Evolutionary conservation across 805 yeast species (phyloP), one percentile per base, ranked within the genome.

Genomic region (Jamesozyma gamospora): DNA sequence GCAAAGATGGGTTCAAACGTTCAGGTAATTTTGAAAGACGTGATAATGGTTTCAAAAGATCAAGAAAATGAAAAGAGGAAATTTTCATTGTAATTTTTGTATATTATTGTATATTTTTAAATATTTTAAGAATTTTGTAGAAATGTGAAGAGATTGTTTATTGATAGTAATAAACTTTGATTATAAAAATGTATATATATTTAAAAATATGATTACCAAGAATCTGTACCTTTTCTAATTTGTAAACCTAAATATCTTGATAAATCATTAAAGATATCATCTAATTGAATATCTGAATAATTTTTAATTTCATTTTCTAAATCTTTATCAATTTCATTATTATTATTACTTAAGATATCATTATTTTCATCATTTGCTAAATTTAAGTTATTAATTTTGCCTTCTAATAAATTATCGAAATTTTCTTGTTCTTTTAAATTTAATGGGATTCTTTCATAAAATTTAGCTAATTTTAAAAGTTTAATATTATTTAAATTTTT

Each of bases 381-480:
- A 42, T 60, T 66, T 38, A 67, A 66, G 16, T 60, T 56, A 24
- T 65, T 64, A 12, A 69, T 59, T 42, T 75, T 71, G 15, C 75
- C 79, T 26, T 68, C 74, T 41, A 75, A 52, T 36, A 70, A 70
- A 21, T 74, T 74, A 36, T 70, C 71, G 48, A 74, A 58, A 42
- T 65, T 64, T 28, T 70, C 71, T 36, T 72, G 69, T 49, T 78
- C 79, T 44, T 71, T 72, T 30, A 65, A 64, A 25, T 72, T 70
- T 25, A 82, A 77, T n/a, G 86, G 79, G 32, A 85, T 61, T 40
- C 85, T 61, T 53, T 85, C 95, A 65, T 84, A 87, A 55, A 80
- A 86, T 46, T 75, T 71, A 31, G 82, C 73, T 48, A 85, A 64
- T 34, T 67, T 66, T 18, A 79, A 64, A 32, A 83, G 52, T 10